Conservation (phyloP, 495 filamentous ascomycete species). For the Staphylotrichum tortipilum region DNA sequence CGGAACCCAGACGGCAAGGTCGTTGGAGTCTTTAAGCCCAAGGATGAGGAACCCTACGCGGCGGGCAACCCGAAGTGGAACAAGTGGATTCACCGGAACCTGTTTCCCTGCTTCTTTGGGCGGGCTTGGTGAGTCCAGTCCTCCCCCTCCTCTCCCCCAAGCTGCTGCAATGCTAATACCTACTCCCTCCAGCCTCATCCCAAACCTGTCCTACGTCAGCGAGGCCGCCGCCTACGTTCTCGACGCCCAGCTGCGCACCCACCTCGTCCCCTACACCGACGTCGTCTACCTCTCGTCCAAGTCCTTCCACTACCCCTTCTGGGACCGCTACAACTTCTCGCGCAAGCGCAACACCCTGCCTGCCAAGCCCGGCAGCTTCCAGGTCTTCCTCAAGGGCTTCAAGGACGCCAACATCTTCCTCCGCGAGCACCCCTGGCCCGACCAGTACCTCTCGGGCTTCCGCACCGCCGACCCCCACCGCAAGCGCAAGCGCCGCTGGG, state of each 20-base stretch:
- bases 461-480: conserved; percentile 61
- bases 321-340: conserved; percentile 84
- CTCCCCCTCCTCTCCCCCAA: background rate
- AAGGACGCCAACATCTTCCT: conserved; percentile 96
- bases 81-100: conserved; percentile 87
- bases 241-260: conserved; percentile 79
- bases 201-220: conserved; percentile 97
- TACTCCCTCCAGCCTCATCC: conserved; percentile 65
- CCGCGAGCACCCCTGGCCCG: conserved; percentile 95
- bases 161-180: conserved; percentile 13
- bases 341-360: conserved; percentile 82
- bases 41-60: conserved; percentile 96
- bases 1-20: conserved; percentile 84
- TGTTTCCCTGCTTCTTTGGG: conserved; percentile 97
- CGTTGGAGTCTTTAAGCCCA: conserved; percentile 97
- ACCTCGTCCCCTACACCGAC: conserved; percentile 92
- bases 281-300: conserved; percentile 91
- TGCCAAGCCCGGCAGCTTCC: conserved; percentile 88
- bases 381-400: conserved; percentile 93
- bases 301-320: conserved; percentile 96
- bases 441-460: conserved; percentile 73
- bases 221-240: conserved; percentile 95
- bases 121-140: conserved; percentile 59
- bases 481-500: conserved; percentile 66
- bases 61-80: conserved; percentile 91